Evolutionary conservation across 2,329 filamentous ascomycete species (phyloP).

Genomic region (Hymenoscyphus occultus): DNA sequence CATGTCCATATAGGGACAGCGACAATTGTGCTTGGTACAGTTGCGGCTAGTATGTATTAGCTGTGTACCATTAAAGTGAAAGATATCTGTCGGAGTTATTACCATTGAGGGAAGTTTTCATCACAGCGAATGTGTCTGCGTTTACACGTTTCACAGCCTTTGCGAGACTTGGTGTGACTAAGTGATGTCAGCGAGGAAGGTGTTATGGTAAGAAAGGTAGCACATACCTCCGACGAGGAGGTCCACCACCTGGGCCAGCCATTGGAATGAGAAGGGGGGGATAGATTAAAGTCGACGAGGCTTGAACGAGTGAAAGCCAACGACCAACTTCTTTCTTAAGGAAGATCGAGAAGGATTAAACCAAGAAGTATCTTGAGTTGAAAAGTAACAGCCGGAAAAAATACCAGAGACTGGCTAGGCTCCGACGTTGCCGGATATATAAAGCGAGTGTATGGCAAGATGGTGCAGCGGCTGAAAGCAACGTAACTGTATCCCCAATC

Average conservation of each 20-base stretch:
- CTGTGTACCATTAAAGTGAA: constrained; percentile 1
- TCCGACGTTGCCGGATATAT: constrained; percentile 32
- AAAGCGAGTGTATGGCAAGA: constrained; percentile 34
- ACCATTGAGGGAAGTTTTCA: constrained; percentile 98
- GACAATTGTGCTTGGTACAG: constrained; percentile 98
- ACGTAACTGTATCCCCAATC: constrained; percentile 29
- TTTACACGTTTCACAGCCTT: constrained; percentile 98
- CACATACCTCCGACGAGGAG: constrained; percentile 67
- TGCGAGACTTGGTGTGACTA: constrained; percentile 98
- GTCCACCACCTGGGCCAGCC: constrained; percentile 93
- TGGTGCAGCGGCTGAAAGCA: constrained; percentile 31
- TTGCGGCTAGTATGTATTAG: constrained; percentile 66
- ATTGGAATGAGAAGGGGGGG: constrained; percentile 48
- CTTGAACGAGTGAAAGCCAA: constrained; percentile 39
- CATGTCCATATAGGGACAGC: constrained; percentile 95
- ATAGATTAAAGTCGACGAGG: constrained; percentile 37
- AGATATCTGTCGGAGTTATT: constrained; percentile 36
- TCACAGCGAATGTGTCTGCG: constrained; percentile 96
- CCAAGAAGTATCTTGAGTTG: constrained; percentile 14
- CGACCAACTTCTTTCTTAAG: constrained; percentile 29
- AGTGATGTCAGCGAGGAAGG: constrained; percentile 23
- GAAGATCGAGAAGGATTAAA: constrained; percentile 18
- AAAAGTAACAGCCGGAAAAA: constrained; percentile 23
- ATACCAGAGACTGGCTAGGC: constrained; percentile 21
- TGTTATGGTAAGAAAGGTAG: background rate